Evolutionary conservation across 1,284 basidiomycete genomes (phyloP), one percentile per base, ranked within the genome.

Genomic region (Fomitopsis betulina): DNA sequence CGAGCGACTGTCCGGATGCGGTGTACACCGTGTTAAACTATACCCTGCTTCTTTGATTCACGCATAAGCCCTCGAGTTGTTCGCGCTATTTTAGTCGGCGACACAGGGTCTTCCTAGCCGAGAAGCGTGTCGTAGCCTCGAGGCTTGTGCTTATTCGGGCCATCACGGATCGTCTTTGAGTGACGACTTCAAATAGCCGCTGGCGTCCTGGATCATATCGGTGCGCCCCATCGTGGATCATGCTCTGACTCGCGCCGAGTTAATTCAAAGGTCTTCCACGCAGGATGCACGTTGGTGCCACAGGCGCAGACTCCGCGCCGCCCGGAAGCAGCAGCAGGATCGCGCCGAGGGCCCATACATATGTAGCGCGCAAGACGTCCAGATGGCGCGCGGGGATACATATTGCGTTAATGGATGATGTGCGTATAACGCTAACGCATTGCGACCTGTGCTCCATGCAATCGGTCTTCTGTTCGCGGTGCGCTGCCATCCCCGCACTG

Each of bases 111-210:
- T 19, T 53, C 27, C 5, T 37, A 27, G n/a, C 52, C 23, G 35
- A 45, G 53, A 55, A 55, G 53, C 42, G 53, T 55, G 23, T 45
- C 38, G 53, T 55, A 55, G 53, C 53, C 53, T 55, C 53, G 53
- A 55, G 39, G 53, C 53, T 45, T 9, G 19, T 53, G 35, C 25
- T 19, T 33, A 40, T 40, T 39, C 52, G 52, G 53, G 25, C 38
- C 25, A 30, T 19, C 53, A 42, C 53, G 49, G 49, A 35, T 35
- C 32, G 30, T 32, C 49, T 51, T 21, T 30, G 27, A 9, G 42
- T 13, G 21, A 8, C 45, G 30, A 47, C 25, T 25, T 21, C 10
- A 45, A 30, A 15, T 13, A 27, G 27, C 9, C 25, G 32, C 30
- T 33, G 32, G 8, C 32, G 33, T 12, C 32, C 7, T 51, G 49